Evolutionary conservation across 345 rosid genomes (phyloP).

Genomic region (Gossypium bickii): DNA sequence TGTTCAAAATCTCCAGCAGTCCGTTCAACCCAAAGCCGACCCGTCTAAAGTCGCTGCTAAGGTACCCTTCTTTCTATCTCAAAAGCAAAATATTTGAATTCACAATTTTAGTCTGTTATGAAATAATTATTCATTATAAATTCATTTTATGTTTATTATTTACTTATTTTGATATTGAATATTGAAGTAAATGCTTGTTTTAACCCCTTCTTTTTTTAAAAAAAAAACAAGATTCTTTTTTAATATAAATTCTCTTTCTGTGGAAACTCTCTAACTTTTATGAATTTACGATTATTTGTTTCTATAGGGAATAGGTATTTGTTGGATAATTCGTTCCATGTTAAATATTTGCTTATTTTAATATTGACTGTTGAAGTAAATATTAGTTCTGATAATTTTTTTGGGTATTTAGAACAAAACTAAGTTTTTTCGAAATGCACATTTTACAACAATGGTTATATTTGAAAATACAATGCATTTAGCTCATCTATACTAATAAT

Average conservation of each 20-base stretch:
- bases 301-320: not conserved
- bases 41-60: constrained; percentile 60
- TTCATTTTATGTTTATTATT: not conserved
- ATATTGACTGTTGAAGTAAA: constrained; percentile 5
- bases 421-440: not conserved
- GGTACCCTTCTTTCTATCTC: constrained; percentile 33
- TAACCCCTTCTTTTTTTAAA: not conserved
- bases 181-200: not conserved
- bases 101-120: not conserved
- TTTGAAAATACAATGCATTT: not conserved
- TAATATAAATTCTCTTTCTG: not conserved
- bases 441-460: not conserved
- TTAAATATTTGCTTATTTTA: constrained; percentile 12
- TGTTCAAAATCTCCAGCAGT: constrained; percentile 75
- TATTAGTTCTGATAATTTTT: not conserved
- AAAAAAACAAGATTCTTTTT: not conserved
- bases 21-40: constrained; percentile 79
- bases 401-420: not conserved
- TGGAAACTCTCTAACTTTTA: not conserved
- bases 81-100: not conserved
- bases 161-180: not conserved
- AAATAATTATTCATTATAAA: not conserved
- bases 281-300: not conserved
- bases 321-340: not conserved
- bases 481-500: no score